Evolutionary conservation across 2,329 filamentous ascomycete genomes (phyloP), one percentile per base, ranked within the genome.

Genomic region (Penicillium crustosum): DNA sequence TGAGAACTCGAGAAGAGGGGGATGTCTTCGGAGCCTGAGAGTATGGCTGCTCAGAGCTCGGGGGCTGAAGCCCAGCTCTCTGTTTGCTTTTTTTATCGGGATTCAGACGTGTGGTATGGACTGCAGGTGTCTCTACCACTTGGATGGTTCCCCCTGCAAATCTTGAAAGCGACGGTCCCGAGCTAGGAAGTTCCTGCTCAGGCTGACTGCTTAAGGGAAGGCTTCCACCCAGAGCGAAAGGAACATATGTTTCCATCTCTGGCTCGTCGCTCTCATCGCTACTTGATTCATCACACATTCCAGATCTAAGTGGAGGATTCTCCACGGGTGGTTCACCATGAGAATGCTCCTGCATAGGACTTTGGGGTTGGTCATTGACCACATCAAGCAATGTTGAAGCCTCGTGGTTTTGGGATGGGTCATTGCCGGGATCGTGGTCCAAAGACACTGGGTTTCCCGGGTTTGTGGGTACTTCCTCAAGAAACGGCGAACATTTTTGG

Each of bases 221-320:
- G 33, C 50, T 61, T 36, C 59, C 59, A 10, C 61, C 65, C 5
- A 75, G 64, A 21, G 71, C 67, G 50, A 61, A 64, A 21, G 73
- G 73, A n/a, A 75, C 60, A 53, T 68, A 69, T 15, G 66, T 68
- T 48, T 75, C 72, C 73, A 76, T 74, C 23, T 69, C 63, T 7
- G 71, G 71, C 7, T 75, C 72, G 6, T 74, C 69, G 47, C 70
- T 71, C 49, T 68, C 65, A 35, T 53, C 51, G 41, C 65, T 64
- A 41, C 49, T 53, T 19, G 60, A 64, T 29, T 64, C 59, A 31
- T 58, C 52, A 10, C 17, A 7, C 4, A 35, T 21, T 13, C 52
- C 50, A 21, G 25, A n/a, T 5, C 3, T 13, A 31, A 23, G 6
- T 9, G 33, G 13, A 12, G 35, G 35, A 6, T 19, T 31, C 19